Evolutionary conservation across 495 filamentous ascomycete species (phyloP), one percentile per base, ranked within the genome.

Genomic region (Aspergillus ostianus): DNA sequence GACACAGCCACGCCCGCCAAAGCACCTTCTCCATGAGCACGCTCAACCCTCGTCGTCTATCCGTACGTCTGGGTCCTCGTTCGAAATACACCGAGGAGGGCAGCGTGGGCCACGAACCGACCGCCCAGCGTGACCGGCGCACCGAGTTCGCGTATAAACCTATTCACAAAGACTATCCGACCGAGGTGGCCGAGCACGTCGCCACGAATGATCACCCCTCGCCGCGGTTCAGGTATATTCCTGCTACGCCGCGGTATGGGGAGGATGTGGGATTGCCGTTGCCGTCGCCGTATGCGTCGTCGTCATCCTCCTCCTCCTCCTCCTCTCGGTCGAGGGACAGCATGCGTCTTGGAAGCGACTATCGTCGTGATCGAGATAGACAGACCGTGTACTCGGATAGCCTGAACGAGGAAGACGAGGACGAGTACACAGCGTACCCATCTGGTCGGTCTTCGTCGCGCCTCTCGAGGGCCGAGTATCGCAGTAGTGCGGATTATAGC

Each of bases 91-190:
- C 36, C 9, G 10, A 4, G 4, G 36, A 41, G 4, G 36, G 15
- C 36, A 41, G 10, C 10, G 0, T 1, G 13, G 13, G 36, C 36
- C 36, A 41, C 36, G 36, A 41, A 41, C 36, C 5, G 9, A 2
- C 13, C 13, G 58, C 60, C 46, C 29, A 30, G 19, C 32, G 17
- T 10, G 60, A 68, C 19, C 47, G 60, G 20, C 55, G 60, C 44
- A n/a, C 61, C 3, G 71, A 73, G 10, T 75, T 78, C 49, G 63
- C 71, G 6, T 78, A 78, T 44, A 71, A 66, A 45, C 75, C 72
- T 1, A 68, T 76, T 15, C 67, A 59, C 1, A 69, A 67, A 18
- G 71, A 75, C 45, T 78, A 78, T 47, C 47, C 68, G 0, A 56
- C 66, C 20, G 72, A 78, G 50, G 64, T 73, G 3, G 64, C 66